Conservation (phyloP, 2,329 filamentous ascomycete species). For the Alternaria postmessia region DNA sequence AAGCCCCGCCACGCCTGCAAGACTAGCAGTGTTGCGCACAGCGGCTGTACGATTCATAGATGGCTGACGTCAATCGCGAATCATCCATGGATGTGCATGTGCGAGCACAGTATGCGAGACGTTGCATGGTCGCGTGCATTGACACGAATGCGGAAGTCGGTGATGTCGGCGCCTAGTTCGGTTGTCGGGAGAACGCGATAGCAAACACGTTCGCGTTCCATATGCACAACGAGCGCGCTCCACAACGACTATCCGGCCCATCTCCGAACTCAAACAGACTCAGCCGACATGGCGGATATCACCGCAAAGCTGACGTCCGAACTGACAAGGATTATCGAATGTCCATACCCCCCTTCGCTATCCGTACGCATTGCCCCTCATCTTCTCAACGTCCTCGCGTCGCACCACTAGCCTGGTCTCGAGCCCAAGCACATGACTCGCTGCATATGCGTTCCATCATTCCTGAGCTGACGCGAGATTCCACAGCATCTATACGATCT, state of each 20-base stretch:
- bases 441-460: conserved; percentile 21
- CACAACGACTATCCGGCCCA: conserved; percentile 18
- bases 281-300: conserved; percentile 26
- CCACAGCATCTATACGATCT: conserved; percentile 49
- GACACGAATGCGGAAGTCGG: conserved; percentile 22
- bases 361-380: conserved; percentile 51
- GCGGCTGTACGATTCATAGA: conserved; percentile 9
- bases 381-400: conserved; percentile 12
- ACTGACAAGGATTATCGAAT: conserved; percentile 57
- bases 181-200: conserved; percentile 29
- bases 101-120: neutral
- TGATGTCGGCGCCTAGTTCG: conserved; percentile 9
- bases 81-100: neutral
- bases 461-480: conserved; percentile 33
- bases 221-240: conserved; percentile 10
- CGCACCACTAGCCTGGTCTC: conserved; percentile 17
- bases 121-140: conserved; percentile 9
- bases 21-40: conserved; percentile 7
- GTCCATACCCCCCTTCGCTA: conserved; percentile 60
- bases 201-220: conserved; percentile 24
- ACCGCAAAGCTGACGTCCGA: conserved; percentile 49
- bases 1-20: conserved; percentile 14
- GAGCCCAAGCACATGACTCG: conserved; percentile 30
- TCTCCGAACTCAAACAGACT: conserved; percentile 12
- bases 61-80: conserved; percentile 18